Conservation (phyloP, 1,139 yeast genomes). For the Diutina scorzettiae region DNA sequence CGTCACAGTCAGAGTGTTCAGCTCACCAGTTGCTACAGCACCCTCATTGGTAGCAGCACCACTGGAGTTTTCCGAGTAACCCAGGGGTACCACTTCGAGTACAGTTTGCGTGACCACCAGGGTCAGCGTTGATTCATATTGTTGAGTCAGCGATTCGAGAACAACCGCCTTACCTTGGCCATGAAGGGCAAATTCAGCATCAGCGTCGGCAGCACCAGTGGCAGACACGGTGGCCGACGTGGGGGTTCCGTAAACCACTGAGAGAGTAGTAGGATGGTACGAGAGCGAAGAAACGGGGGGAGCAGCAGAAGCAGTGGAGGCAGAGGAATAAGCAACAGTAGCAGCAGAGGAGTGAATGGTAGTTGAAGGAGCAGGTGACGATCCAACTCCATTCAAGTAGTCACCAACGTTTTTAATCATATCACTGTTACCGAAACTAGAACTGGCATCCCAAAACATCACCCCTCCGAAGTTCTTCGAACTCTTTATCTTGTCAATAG, state of each 20-base stretch:
- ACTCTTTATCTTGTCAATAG: slow-evolving; percentile 11
- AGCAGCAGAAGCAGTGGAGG: background rate
- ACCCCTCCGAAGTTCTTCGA: slow-evolving; percentile 17
- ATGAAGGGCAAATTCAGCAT: background rate
- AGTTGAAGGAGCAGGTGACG: slow-evolving; percentile 6
- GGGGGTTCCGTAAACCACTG: background rate
- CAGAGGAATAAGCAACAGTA: background rate
- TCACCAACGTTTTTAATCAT: slow-evolving; percentile 9
- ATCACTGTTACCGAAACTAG: slow-evolving; percentile 9
- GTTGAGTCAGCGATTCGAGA: background rate
- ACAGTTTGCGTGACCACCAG: background rate
- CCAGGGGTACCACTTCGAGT: background rate
- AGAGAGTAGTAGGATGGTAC: background rate
- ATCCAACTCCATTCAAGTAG: slow-evolving; percentile 6
- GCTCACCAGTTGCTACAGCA: background rate
- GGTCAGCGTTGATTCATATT: background rate
- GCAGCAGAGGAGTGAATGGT: slow-evolving; percentile 2
- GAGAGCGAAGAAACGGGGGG: background rate
- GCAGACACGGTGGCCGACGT: background rate
- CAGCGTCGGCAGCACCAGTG: background rate
- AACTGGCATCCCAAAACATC: slow-evolving; percentile 20
- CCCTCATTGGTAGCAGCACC: background rate
- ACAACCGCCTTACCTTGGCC: background rate
- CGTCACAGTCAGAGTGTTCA: background rate
- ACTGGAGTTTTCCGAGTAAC: background rate